Conservation (phyloP, 1,139 yeast species). For the Geotrichum candidum region DNA sequence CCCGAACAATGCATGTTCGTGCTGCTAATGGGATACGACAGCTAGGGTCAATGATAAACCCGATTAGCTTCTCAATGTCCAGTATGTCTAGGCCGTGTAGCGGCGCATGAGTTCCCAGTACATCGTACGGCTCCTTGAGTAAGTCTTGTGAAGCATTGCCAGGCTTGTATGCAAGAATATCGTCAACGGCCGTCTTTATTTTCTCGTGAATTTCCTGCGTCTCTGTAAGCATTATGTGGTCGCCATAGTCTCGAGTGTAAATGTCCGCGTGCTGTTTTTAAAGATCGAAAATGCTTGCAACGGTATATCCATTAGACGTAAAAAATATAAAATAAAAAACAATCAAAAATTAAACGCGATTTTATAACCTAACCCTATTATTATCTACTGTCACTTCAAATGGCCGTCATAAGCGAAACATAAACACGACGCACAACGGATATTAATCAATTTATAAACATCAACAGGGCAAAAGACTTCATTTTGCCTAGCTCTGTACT, state of each 20-base stretch:
- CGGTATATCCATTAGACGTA: background rate
- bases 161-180: constrained; percentile 5
- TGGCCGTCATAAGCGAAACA: background rate
- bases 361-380: background rate
- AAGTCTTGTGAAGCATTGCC: background rate
- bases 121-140: constrained; percentile 7
- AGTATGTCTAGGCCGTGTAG: constrained; percentile 13
- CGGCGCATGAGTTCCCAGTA: constrained; percentile 6
- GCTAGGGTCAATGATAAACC: constrained; percentile 12
- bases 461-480: constrained; percentile 1
- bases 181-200: constrained; percentile 14
- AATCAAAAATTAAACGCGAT: background rate
- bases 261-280: background rate
- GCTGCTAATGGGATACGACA: constrained; percentile 15
- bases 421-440: background rate
- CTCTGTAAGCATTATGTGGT: background rate
- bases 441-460: background rate
- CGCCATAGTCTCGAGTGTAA: background rate
- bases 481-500: constrained; percentile 12
- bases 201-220: background rate
- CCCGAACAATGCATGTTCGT: constrained; percentile 16
- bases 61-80: constrained; percentile 14
- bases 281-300: background rate
- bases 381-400: background rate
- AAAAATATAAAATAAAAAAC: background rate